Evolutionary conservation across 2,329 filamentous ascomycete species (phyloP).

Genomic region (Alternaria metachromatica): DNA sequence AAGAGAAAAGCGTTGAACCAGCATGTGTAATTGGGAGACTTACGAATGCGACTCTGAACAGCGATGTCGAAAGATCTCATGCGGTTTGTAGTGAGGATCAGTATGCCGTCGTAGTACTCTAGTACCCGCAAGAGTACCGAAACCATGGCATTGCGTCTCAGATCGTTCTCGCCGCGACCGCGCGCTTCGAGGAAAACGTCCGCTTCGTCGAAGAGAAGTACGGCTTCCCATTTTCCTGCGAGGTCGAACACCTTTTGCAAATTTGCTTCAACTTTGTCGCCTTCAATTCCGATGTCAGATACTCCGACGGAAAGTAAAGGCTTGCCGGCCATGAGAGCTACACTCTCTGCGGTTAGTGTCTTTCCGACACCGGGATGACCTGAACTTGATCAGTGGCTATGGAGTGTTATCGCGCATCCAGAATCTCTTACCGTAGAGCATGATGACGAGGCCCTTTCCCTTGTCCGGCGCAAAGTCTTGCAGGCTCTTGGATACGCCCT

Average conservation of each 20-base stretch:
- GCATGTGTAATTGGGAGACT: background rate
- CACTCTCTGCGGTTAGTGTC: background rate
- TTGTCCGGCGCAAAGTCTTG: background rate
- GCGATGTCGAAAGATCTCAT: conserved; percentile 21
- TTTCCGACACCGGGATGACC: background rate
- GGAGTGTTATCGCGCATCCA: background rate
- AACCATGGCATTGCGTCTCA: conserved; percentile 28
- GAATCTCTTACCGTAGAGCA: background rate
- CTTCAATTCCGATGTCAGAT: background rate
- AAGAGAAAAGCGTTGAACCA: no score
- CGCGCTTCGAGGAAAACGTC: conserved; percentile 62
- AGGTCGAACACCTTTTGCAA: background rate
- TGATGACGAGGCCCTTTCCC: background rate
- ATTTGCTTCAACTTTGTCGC: background rate
- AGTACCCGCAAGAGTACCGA: conserved; percentile 11
- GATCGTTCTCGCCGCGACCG: conserved; percentile 41
- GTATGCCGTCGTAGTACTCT: conserved; percentile 42
- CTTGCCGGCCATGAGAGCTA: background rate
- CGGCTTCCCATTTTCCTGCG: background rate
- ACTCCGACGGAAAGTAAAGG: background rate
- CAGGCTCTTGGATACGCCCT: background rate
- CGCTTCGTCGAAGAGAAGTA: conserved; percentile 6
- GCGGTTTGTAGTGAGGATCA: conserved; percentile 55
- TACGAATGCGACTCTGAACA: background rate
- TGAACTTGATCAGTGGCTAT: background rate